phyloP scores from a whole-genome alignment of 257 asterid genomes.

The Solanum piurae region DNA sequence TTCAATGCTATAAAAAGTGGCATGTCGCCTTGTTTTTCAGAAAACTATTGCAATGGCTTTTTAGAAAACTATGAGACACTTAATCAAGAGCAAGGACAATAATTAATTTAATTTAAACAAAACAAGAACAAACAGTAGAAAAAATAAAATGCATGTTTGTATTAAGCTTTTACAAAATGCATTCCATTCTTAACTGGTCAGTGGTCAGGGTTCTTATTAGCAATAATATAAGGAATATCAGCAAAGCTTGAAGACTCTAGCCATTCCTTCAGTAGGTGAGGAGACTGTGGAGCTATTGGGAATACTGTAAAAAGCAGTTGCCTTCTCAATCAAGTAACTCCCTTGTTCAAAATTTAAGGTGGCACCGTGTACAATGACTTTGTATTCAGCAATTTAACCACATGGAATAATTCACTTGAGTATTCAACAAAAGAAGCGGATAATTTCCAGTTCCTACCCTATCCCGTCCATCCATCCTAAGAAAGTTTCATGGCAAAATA shows the following conservation, averaged over 20 bases:
- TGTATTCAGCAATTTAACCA: neutral
- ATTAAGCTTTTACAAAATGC: neutral
- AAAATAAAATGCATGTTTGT: neutral
- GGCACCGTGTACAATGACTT: neutral
- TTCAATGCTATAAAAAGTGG: neutral
- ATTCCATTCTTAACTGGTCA: neutral
- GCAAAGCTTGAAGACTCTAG: neutral
- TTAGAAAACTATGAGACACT: neutral
- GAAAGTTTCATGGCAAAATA: neutral
- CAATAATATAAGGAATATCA: neutral
- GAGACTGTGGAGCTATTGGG: neutral
- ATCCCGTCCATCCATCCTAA: neutral
- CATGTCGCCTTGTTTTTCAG: neutral
- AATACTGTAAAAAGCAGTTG: neutral
- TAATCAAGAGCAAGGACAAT: neutral
- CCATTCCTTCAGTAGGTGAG: neutral
- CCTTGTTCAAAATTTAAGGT: neutral
- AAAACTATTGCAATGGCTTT: neutral
- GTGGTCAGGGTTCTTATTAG: neutral
- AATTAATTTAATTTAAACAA: neutral
- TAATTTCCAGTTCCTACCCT: neutral
- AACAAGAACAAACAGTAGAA: neutral
- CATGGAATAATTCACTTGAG: neutral
- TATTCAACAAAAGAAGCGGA: neutral
- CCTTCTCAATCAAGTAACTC: neutral